A percentile compares a stretch with the other conserved stretches of the same genome.
Evolutionary conservation across 768 basidiomycete genomes (phyloP).

Genomic region (Lactifluus hygrophoroides): DNA sequence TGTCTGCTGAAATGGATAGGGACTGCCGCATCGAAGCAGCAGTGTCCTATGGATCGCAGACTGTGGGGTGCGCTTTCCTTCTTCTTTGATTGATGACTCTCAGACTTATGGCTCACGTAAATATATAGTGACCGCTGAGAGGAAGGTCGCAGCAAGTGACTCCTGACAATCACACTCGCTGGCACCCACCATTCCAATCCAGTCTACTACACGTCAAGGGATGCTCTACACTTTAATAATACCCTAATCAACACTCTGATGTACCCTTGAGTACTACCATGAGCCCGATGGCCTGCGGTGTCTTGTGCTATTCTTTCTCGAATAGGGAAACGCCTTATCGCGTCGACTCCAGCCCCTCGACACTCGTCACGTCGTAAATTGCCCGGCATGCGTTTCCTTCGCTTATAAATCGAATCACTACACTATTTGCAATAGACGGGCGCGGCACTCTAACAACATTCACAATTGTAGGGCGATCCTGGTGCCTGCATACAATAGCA

Average conservation of each 20-base stretch:
- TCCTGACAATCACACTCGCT: constrained; percentile 1
- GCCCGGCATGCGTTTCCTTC: neutral
- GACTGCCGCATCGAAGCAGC: constrained; percentile 81
- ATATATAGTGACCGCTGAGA: constrained; percentile 43
- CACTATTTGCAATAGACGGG: neutral
- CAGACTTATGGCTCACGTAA: neutral
- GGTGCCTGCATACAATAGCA: neutral
- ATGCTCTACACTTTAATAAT: neutral
- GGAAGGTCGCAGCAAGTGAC: constrained; percentile 32
- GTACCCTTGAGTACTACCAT: neutral
- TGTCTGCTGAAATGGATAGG: constrained; percentile 95
- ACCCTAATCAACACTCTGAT: neutral
- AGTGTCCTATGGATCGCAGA: constrained; percentile 97
- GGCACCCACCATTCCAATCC: neutral
- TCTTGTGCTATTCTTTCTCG: neutral
- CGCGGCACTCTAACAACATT: neutral
- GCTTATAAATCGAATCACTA: neutral
- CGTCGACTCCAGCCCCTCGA: neutral
- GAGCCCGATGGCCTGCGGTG: neutral
- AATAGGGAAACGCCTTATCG: neutral
- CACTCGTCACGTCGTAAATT: neutral
- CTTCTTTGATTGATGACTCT: neutral
- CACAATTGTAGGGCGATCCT: neutral
- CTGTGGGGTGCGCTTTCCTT: constrained; percentile 65
- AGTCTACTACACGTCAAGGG: neutral